Evolutionary conservation across 2,329 filamentous ascomycete species (phyloP).

Genomic region (Madurella mycetomatis): DNA sequence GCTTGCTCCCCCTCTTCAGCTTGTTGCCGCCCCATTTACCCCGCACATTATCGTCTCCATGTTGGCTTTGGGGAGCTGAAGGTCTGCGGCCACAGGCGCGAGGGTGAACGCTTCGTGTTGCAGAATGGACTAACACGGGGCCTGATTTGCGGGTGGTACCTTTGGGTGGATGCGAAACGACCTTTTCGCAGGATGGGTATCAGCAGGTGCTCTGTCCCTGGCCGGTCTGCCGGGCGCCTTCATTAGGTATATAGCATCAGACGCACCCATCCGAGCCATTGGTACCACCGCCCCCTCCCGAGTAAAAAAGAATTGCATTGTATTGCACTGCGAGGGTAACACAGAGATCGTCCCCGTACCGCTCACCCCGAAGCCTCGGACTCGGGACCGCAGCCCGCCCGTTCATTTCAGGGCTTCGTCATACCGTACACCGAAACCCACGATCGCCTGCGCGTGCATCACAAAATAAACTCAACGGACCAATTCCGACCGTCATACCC

Average conservation of each 20-base stretch:
- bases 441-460: conserved; percentile 1
- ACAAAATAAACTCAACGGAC: background rate
- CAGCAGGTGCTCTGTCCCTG: background rate
- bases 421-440: background rate
- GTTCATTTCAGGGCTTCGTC: too few relatives aligned
- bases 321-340: background rate
- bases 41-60: conserved; percentile 1
- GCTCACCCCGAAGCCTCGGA: conserved; percentile 1
- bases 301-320: background rate
- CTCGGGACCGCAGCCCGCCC: background rate
- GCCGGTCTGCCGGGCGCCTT: background rate
- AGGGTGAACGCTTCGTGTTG: background rate
- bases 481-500: background rate
- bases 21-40: background rate
- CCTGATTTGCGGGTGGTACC: background rate
- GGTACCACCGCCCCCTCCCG: background rate
- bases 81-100: background rate
- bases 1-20: too few relatives aligned
- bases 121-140: background rate
- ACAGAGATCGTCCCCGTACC: background rate
- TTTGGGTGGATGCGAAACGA: background rate
- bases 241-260: background rate
- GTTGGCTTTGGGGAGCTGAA: background rate
- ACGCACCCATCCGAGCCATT: background rate
- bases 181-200: background rate